Evolutionary conservation across 331 rosid species (phyloP), one percentile per base, ranked within the genome.

Genomic region (Malus hybrid): DNA sequence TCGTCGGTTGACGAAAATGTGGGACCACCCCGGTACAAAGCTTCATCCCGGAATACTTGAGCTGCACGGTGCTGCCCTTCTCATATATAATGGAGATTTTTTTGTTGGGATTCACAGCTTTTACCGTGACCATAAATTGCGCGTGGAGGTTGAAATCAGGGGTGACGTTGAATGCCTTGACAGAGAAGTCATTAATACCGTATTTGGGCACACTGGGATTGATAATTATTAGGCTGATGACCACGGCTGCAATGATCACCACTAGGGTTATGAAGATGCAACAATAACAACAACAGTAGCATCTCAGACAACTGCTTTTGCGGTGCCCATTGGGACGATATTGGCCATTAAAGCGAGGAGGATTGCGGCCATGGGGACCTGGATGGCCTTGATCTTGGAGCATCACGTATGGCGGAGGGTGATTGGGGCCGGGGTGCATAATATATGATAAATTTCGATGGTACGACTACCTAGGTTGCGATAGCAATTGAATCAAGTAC

Each of bases 71-170:
- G 36, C 67, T 62, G 5, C 57, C 59, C 1, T 78, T 22, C 3
- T 88, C 95, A 65, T 90, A 88, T 6, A 50, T 8, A 34, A 93
- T 78, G 3, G 79, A 86, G 24, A 93, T 70, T 0, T 32, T 18
- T 19, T 76, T 10, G 66, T 91, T 93, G 2, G 93, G 91, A 68
- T 93, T 93, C 0, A 79, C 71, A 4, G 94, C 87, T 31, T 78
- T 80, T 1, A 91, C 84, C 22, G 62, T 56, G 24, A 88, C 67
- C 0, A 15, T 28, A 29, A 93, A 72, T 29, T 85, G 80, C 0
- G 88, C 27, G 76, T 52, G 31, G 62, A 93, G 76, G 68, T 71
- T 85, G 55, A 57, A 60, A 0, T 61, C 80, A 1, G 54, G 6
- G 18, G 20, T 5, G 10, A 90, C 5, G 2, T 77, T 76, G 66